Conservation (phyloP, 2,329 filamentous ascomycete species). For the Apiospora marii region DNA sequence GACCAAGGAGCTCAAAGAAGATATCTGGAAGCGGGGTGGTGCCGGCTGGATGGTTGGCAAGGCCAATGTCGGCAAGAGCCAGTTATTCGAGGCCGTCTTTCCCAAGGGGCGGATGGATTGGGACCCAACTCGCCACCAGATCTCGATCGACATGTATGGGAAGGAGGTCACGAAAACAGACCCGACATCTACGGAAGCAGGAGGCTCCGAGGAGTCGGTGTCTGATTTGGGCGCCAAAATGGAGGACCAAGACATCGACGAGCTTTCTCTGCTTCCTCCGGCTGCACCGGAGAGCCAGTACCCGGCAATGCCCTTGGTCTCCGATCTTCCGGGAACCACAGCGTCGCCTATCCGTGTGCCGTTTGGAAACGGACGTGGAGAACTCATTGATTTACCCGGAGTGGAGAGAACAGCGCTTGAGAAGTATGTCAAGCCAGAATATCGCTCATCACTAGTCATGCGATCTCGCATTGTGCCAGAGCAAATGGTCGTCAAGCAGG, state of each 20-base stretch:
- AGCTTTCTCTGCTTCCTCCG: slow-evolving; percentile 75
- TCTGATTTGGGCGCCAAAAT: slow-evolving; percentile 27
- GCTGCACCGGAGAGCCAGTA: slow-evolving; percentile 75
- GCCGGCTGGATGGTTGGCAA: slow-evolving; percentile 98
- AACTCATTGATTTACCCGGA: slow-evolving; percentile 92
- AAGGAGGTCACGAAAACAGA: slow-evolving; percentile 24
- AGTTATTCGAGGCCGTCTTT: slow-evolving; percentile 86
- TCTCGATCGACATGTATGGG: slow-evolving; percentile 43
- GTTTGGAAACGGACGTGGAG: slow-evolving; percentile 85
- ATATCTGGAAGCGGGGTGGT: slow-evolving; percentile 83
- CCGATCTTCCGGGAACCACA: slow-evolving; percentile 88
- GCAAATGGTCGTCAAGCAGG: slow-evolving; percentile 75
- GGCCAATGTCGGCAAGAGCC: slow-evolving; percentile 96
- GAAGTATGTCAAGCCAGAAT: slow-evolving; percentile 70
- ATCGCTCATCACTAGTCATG: slow-evolving; percentile 79
- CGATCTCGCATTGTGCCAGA: slow-evolving; percentile 75
- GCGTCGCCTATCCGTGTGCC: slow-evolving; percentile 93
- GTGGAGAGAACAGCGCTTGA: slow-evolving; percentile 78
- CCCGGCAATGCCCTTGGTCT: slow-evolving; percentile 86
- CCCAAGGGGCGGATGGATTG: slow-evolving; percentile 72
- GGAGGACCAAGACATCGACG: slow-evolving; percentile 42
- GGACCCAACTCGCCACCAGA: slow-evolving; percentile 46
- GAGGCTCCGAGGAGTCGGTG: neutral
- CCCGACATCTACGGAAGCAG: neutral
- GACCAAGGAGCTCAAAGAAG: slow-evolving; percentile 85